Conservation (phyloP, 257 asterid species). For the Petrea volubilis region DNA sequence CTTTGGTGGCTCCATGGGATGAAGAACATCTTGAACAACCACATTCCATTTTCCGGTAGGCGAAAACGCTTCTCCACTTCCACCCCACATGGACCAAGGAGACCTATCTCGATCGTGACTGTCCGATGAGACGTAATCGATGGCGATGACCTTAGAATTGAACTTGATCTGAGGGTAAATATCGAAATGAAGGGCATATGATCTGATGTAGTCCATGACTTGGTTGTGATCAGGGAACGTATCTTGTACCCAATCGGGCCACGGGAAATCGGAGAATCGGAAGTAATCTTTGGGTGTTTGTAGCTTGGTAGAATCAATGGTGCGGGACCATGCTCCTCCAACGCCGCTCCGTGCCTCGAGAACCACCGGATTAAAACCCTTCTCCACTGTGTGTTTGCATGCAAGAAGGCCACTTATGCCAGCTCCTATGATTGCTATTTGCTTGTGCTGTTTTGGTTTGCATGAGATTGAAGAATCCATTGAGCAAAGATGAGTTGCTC, state of each 20-base stretch:
- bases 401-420: slow-evolving; percentile 73
- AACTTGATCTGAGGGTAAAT: slow-evolving; percentile 33
- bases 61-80: slow-evolving; percentile 50
- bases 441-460: slow-evolving; percentile 17
- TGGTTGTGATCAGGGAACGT: slow-evolving; percentile 49
- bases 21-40: slow-evolving; percentile 35
- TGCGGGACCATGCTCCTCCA: slow-evolving; percentile 63
- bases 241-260: slow-evolving; percentile 46
- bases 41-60: slow-evolving; percentile 49
- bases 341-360: slow-evolving; percentile 43
- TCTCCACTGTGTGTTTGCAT: slow-evolving; percentile 50
- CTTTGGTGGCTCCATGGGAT: slow-evolving; percentile 30
- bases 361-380: slow-evolving; percentile 50
- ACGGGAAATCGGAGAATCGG: slow-evolving; percentile 59
- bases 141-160: slow-evolving; percentile 35
- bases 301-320: slow-evolving; percentile 54
- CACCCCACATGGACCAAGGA: slow-evolving; percentile 42
- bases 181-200: slow-evolving; percentile 51
- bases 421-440: slow-evolving; percentile 57
- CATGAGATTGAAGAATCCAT: slow-evolving; percentile 16
- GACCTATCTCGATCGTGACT: slow-evolving; percentile 21
- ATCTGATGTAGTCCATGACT: slow-evolving; percentile 47
- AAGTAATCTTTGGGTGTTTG: slow-evolving; percentile 58
- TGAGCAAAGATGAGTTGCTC: no score
- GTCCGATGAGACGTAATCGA: slow-evolving; percentile 26